A percentile compares a stretch with the other conserved stretches of the same genome.
Evolutionary conservation across 1,284 basidiomycete species (phyloP).

Genomic region (Ustilago sp.): DNA sequence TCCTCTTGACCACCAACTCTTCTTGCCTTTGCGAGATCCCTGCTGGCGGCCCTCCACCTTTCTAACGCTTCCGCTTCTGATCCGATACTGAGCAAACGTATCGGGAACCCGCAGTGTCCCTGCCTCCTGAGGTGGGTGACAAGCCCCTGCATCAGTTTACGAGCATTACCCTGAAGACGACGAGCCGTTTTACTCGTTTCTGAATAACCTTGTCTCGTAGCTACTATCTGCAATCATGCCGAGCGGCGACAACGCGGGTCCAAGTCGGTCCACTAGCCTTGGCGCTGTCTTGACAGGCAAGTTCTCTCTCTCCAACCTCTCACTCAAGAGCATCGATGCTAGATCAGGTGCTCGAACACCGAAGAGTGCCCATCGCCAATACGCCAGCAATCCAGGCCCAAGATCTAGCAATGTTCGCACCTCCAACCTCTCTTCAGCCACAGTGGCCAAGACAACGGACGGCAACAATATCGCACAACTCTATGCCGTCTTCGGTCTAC

Average conservation of each 20-base stretch:
- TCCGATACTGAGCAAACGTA: not conserved
- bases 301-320: constrained; percentile 52
- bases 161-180: not conserved
- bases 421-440: constrained; percentile 29
- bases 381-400: constrained; percentile 27
- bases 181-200: not conserved
- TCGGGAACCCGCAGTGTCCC: not conserved
- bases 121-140: constrained; percentile 2
- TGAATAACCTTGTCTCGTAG: not conserved
- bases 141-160: not conserved
- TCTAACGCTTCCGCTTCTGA: not conserved
- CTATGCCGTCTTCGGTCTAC: constrained; percentile 72
- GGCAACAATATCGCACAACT: constrained; percentile 71
- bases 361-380: constrained; percentile 21
- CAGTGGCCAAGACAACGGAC: constrained; percentile 39
- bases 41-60: not conserved
- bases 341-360: constrained; percentile 31
- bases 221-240: not conserved
- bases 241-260: constrained; percentile 19
- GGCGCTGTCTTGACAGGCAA: constrained; percentile 28
- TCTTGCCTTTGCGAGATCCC: not conserved
- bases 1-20: constrained; percentile 7
- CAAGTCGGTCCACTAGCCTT: constrained; percentile 34
- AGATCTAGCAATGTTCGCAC: constrained; percentile 13
- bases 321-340: constrained; percentile 33